Percentiles rank a stretch among this genome's conserved stretches.
Evolutionary conservation across 148 eudicot genomes (phyloP).

Genomic region (Talinum fruticosum): DNA sequence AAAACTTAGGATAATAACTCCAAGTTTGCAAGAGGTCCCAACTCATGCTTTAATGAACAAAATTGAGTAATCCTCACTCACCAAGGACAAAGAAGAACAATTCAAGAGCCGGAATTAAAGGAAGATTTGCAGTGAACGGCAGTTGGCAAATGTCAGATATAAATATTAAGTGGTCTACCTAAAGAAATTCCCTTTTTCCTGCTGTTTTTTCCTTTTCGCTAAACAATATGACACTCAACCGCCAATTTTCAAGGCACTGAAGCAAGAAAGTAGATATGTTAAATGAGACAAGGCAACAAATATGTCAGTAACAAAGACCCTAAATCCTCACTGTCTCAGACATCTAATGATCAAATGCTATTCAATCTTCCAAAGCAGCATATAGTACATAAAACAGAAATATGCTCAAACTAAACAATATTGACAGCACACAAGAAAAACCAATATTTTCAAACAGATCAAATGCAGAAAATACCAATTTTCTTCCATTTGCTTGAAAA

Average conservation of each 20-base stretch:
- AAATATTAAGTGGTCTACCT: no score
- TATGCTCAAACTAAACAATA: neutral
- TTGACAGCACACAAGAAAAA: neutral
- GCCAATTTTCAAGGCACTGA: neutral
- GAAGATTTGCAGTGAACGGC: no score
- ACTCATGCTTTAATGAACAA: no score
- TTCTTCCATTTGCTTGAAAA: conserved; percentile 64
- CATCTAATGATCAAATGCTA: neutral
- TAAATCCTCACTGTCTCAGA: conserved; percentile 1
- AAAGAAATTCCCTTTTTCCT: no score
- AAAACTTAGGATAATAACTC: no score
- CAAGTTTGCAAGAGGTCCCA: no score
- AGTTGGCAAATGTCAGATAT: no score
- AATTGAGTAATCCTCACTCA: no score
- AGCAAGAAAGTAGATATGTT: neutral
- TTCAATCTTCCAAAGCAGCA: neutral
- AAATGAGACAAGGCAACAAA: neutral
- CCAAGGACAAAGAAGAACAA: no score
- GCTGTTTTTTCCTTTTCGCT: no score
- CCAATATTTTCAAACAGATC: neutral
- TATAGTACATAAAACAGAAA: neutral
- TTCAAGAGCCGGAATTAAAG: no score
- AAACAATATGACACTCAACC: neutral
- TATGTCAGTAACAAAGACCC: neutral
- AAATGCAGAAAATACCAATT: conserved; percentile 49